Base-by-base conservation (phyloP, 1,139 yeast species). In the Candida tetrigidarum region DNA sequence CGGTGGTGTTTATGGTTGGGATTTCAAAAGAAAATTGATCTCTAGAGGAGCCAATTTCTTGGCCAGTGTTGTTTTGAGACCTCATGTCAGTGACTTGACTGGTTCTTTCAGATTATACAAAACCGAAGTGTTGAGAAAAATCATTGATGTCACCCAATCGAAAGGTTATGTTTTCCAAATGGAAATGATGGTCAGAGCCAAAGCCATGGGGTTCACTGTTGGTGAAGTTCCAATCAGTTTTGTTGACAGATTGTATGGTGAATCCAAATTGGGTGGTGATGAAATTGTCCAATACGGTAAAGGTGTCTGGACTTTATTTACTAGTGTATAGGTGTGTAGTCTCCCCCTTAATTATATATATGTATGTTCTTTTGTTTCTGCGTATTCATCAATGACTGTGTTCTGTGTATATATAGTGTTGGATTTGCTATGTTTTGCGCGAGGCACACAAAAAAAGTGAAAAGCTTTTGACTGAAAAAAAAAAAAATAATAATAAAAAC, bases 1-100 rank as follows among this genome's bases (percentile, higher is more conserved):
- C 55, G 95, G 95, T 25, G 95, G 95, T 39, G 95, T 86, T 27
- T 86, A 77, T 57, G 95, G 95, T 27, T 86, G 95, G 95, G 92
- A 86, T 60, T 77, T 86, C 62, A 86, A 86, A 75, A 78, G 95
- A 59, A 86, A 86, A 62, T 74, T 86, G 62, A 88, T 85, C 42
- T 83, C 89, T 19, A 76, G 93, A 59, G 93, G 93, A 32, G 95
- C 95, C 59, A 86, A 86, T 66, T 85, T 86, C 64, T 72, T 86
- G 57, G 91, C 93, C 39, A 77, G 87, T 28, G 79, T 85, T 34
- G 81, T 83, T 39, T 77, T 86, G 58, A 80, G 90, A 60, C 95
- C 95, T 20, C 66, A 79, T 47, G 90, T 86, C 19, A 80, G 87
- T 39, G 95, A 86, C 64, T 76, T 86, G 58, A 86, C 95, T 20